phyloP scores from a whole-genome alignment of 768 basidiomycete genomes.

The Collybiopsis confluens region DNA sequence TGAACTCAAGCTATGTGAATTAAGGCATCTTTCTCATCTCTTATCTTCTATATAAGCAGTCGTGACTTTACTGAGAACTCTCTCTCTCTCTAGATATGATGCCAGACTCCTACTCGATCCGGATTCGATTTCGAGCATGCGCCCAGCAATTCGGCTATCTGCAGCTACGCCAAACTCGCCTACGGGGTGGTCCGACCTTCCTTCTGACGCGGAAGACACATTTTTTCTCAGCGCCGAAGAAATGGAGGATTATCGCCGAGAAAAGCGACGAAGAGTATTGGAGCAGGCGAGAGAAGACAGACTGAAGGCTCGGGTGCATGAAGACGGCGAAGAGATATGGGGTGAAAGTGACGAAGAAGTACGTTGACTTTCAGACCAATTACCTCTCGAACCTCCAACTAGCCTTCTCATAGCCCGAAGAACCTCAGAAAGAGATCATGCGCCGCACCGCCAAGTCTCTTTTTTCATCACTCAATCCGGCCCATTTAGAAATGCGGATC shows the following conservation, averaged over 20 bases:
- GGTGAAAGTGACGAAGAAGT: slow-evolving; percentile 73
- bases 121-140: slow-evolving; percentile 19
- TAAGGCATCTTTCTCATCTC: neutral
- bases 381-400: neutral
- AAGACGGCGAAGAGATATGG: slow-evolving; percentile 53
- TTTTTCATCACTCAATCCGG: slow-evolving; percentile 66
- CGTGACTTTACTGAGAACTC: slow-evolving; percentile 8
- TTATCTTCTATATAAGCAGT: slow-evolving; percentile 16
- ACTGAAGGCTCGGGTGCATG: slow-evolving; percentile 48
- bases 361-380: slow-evolving; percentile 7
- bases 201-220: slow-evolving; percentile 81
- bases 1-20: neutral
- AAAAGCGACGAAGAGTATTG: slow-evolving; percentile 62
- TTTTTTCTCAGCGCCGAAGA: slow-evolving; percentile 75
- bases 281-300: slow-evolving; percentile 61
- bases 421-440: slow-evolving; percentile 63
- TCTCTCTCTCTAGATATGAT: slow-evolving; percentile 59
- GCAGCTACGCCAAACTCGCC: slow-evolving; percentile 34
- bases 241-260: slow-evolving; percentile 57
- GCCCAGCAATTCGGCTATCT: slow-evolving; percentile 5
- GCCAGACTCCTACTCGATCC: slow-evolving; percentile 69
- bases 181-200: slow-evolving; percentile 78
- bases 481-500: slow-evolving; percentile 84
- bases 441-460: slow-evolving; percentile 69
- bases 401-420: slow-evolving; percentile 49